phyloP scores from a whole-genome alignment of 768 basidiomycete species.

The Leucocoprinus leucothites region DNA sequence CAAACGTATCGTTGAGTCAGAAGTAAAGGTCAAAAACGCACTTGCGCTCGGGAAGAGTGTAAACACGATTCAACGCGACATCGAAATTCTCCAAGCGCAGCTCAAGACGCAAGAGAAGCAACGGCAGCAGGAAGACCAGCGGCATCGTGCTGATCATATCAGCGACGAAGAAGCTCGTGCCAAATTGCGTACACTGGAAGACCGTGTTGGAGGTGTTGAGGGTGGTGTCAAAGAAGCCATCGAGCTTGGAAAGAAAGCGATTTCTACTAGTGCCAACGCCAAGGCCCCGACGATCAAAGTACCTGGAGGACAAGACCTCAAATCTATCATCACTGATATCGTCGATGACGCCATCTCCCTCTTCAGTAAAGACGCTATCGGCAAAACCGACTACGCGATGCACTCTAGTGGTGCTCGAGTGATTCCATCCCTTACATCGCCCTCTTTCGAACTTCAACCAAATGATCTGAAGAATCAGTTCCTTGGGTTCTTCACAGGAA shows the following conservation, averaged over 20 bases:
- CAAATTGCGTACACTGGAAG: conserved; percentile 56
- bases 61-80: conserved; percentile 48
- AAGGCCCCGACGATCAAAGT: conserved; percentile 58
- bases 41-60: conserved; percentile 41
- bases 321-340: conserved; percentile 66
- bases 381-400: conserved; percentile 81
- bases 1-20: conserved; percentile 39
- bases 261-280: conserved; percentile 37
- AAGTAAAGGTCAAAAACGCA: conserved; percentile 46
- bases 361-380: conserved; percentile 76
- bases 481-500: conserved; percentile 57
- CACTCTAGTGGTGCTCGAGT: conserved; percentile 78
- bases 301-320: conserved; percentile 68
- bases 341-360: conserved; percentile 73
- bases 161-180: conserved; percentile 57
- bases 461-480: conserved; percentile 44
- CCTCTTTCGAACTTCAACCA: conserved; percentile 69
- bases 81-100: conserved; percentile 50
- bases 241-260: conserved; percentile 65
- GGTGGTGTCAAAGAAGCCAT: conserved; percentile 67
- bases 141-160: conserved; percentile 14
- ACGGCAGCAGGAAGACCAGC: conserved; percentile 21
- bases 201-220: conserved; percentile 58
- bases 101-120: conserved; percentile 23
- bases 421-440: conserved; percentile 80